Conservation (phyloP, 257 asterid species). For the Marsdenia floribunda region DNA sequence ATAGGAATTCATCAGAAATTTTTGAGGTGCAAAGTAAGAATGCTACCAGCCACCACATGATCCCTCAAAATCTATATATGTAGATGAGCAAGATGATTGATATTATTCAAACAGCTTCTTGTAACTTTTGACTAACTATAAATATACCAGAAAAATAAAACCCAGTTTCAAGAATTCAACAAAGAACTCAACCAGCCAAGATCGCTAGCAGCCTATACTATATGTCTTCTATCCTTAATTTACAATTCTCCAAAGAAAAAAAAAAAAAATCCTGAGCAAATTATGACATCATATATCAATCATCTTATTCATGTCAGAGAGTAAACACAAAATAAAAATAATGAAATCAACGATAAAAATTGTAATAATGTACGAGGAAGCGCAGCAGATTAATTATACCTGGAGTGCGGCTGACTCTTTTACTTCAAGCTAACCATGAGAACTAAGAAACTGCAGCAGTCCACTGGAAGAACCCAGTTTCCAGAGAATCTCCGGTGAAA, state of each 20-base stretch:
- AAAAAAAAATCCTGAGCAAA: background rate
- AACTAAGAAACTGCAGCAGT: conserved; percentile 9
- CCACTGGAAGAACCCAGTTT: conserved; percentile 21
- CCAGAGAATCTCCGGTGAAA: conserved; percentile 23
- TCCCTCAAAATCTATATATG: background rate
- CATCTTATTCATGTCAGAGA: background rate
- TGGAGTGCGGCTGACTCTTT: conserved; percentile 7
- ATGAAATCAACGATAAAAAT: too few species aligned
- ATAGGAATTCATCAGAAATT: background rate
- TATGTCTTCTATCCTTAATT: background rate
- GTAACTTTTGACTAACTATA: background rate
- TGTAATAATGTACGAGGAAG: background rate
- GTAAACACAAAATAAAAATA: background rate
- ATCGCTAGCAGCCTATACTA: too few species aligned
- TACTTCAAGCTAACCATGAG: background rate
- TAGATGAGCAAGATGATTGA: background rate
- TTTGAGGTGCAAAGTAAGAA: background rate
- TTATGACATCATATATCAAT: background rate
- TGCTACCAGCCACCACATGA: background rate
- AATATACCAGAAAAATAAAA: too few species aligned
- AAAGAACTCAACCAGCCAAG: background rate
- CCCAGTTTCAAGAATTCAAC: background rate
- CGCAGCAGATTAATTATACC: conserved; percentile 17
- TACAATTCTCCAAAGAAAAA: too few species aligned
- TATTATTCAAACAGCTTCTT: background rate